Percentiles rank a stretch among this genome's conserved stretches.
These are phyloP conservation scores for Pseudopithomyces maydicus DNA, from an alignment of 2,329 filamentous ascomycete genomes.

Conservation along the genomic window DNA sequence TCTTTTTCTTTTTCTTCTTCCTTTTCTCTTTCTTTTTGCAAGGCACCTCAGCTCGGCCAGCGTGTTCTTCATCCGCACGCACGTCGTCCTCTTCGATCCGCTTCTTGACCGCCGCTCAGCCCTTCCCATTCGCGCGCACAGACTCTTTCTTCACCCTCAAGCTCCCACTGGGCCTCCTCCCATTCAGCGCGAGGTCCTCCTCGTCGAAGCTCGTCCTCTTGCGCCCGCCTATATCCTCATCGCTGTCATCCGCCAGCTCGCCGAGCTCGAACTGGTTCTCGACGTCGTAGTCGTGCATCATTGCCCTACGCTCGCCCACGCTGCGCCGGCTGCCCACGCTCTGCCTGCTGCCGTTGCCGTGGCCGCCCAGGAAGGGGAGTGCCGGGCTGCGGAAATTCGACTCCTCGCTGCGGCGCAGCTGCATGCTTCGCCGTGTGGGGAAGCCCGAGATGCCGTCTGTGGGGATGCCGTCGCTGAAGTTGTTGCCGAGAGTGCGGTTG, in stretches of 20 bases:
- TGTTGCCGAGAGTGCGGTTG: conserved; percentile 60
- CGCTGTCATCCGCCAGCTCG: conserved; percentile 74
- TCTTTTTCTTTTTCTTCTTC: no score
- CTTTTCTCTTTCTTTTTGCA: no score
- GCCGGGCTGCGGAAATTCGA: conserved; percentile 57
- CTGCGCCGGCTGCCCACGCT: conserved; percentile 29
- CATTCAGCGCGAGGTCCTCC: conserved; percentile 23
- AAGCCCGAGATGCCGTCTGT: conserved; percentile 90
- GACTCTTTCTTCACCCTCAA: conserved; percentile 36
- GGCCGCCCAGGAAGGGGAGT: conserved; percentile 54
- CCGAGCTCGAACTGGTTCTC: conserved; percentile 75
- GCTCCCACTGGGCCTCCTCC: conserved; percentile 27
- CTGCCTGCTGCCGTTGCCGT: conserved; percentile 38
- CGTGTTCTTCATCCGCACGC: not conserved
- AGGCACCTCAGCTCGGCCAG: not conserved
- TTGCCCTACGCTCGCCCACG: conserved; percentile 71
- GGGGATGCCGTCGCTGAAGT: conserved; percentile 74
- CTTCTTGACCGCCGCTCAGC: conserved; percentile 8
- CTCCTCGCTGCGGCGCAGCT: conserved; percentile 72
- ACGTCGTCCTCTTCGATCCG: not conserved
- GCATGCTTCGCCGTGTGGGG: conserved; percentile 92
- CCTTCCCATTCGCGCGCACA: conserved; percentile 27
- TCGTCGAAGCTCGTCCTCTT: conserved; percentile 44
- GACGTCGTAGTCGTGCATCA: conserved; percentile 89
- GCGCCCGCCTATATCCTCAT: conserved; percentile 41